Conservation (phyloP, 768 basidiomycete species). For the Amanita molliuscula region DNA sequence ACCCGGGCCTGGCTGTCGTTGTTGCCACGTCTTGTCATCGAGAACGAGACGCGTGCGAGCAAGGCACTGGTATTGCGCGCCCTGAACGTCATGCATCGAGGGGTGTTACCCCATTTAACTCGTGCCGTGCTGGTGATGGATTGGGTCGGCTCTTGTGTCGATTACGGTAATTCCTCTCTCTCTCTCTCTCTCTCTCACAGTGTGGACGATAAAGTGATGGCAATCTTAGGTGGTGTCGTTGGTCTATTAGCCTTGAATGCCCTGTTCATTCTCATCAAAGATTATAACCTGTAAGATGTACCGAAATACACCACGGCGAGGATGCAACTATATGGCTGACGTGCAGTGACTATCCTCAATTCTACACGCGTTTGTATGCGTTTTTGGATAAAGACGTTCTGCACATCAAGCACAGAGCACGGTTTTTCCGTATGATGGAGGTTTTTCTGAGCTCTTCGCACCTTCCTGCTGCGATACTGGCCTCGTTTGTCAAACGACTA, state of each 20-base stretch:
- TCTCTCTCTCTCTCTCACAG: too few species aligned
- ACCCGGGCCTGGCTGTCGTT: slow-evolving; percentile 73
- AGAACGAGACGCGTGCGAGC: slow-evolving; percentile 22
- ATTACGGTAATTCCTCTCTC: too few species aligned
- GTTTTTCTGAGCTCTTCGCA: slow-evolving; percentile 92
- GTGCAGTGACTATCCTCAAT: slow-evolving; percentile 85
- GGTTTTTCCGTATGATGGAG: slow-evolving; percentile 91
- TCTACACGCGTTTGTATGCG: slow-evolving; percentile 86
- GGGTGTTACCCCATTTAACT: slow-evolving; percentile 77
- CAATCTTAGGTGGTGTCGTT: slow-evolving; percentile 67
- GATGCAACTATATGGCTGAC: slow-evolving; percentile 1
- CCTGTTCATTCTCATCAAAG: slow-evolving; percentile 81
- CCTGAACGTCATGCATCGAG: slow-evolving; percentile 72
- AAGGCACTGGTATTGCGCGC: slow-evolving; percentile 41
- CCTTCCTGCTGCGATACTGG: slow-evolving; percentile 82
- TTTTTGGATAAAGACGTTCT: slow-evolving; percentile 83
- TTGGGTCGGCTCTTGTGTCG: slow-evolving; percentile 80
- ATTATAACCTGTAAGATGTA: slow-evolving; percentile 78
- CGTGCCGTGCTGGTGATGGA: slow-evolving; percentile 79
- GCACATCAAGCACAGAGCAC: slow-evolving; percentile 85
- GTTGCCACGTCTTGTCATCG: slow-evolving; percentile 44
- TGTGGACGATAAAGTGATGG: too few species aligned
- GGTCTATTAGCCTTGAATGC: slow-evolving; percentile 89
- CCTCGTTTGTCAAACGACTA: slow-evolving; percentile 90
- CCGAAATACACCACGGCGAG: slow-evolving; percentile 4